phyloP scores from a whole-genome alignment of 2,329 filamentous ascomycete genomes.

The Aspergillus tanneri region DNA sequence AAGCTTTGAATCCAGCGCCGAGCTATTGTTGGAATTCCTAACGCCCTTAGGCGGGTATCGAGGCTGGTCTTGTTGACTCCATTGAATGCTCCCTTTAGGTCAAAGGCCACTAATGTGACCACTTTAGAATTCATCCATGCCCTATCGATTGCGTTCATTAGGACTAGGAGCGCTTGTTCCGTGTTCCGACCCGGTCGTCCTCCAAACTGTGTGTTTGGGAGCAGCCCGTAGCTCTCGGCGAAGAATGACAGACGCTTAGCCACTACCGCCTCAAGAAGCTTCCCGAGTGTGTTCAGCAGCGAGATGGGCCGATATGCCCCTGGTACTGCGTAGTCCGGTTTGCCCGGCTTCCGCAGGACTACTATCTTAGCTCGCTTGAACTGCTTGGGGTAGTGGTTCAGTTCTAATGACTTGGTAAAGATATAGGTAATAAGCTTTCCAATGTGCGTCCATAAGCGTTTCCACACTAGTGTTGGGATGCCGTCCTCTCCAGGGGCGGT shows the following conservation, averaged over 20 bases:
- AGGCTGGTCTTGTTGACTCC: conserved; percentile 13
- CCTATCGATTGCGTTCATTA: conserved; percentile 18
- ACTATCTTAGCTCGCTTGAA: background rate
- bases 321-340: conserved; percentile 4
- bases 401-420: background rate
- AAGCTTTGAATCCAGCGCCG: conserved; percentile 20
- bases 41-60: background rate
- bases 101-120: conserved; percentile 19
- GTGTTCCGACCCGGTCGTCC: conserved; percentile 16
- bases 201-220: conserved; percentile 25
- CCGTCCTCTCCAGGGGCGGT: background rate
- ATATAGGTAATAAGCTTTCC: background rate
- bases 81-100: conserved; percentile 23
- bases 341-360: background rate
- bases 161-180: conserved; percentile 25
- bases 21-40: conserved; percentile 4
- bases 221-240: conserved; percentile 19
- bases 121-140: conserved; percentile 18
- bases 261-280: background rate
- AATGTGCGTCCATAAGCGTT: background rate
- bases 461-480: background rate
- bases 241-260: conserved; percentile 20
- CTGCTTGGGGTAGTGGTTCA: background rate
- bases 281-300: background rate
- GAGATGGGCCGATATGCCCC: background rate